Base-by-base conservation (phyloP, 2,329 filamentous ascomycete species). In the Penicillium paneum region DNA sequence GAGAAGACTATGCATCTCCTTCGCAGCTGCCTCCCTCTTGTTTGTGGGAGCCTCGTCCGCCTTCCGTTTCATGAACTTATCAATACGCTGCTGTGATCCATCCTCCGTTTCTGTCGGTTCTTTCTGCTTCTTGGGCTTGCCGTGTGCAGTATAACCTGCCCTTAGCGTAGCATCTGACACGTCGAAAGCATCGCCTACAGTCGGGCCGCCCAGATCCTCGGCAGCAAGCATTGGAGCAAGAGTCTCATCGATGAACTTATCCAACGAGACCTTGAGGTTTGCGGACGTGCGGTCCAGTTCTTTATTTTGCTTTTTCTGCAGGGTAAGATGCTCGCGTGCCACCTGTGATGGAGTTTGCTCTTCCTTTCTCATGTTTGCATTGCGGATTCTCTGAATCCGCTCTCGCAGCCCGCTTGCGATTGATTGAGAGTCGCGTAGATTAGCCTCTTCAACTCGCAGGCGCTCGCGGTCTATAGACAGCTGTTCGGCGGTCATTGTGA, bases 141-240 rank as follows among this genome's bases (percentile, higher is more conserved):
- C 80, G 58, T 79, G 76, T 38, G 73, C 74, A 3, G 79, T 82
- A 68, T 82, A 83, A n/a, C 81, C 81, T 26, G 75, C 75, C 49
- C 76, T 76, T 38, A 83, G 71, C 8, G 71, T 76, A 12, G 75
- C 82, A 41, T 87, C 81, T 8, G 77, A 81, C 63, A 77, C 85
- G 74, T 88, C 84, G 66, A 88, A 79, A 63, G 87, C 78, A 61
- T 90, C 87, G 3, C 91, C 89, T 0, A 92, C 89, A 11, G 91
- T 87, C 0, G 91, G 90, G 0, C 91, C 90, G 8, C 91, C 91
- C 1, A 92, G 79, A 66, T 91, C 89, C 74, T 95, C 91, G 0
- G 89, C 89, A 7, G 90, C 90, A 40, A 96, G 78, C 84, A 93
- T 89, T 3, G 82, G 74, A 1, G 88, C 88, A 1, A 96, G 79